These are phyloP conservation scores for Arthrinium phaeospermum DNA, from an alignment of 2,329 filamentous ascomycete species.

Conservation along the genomic window DNA sequence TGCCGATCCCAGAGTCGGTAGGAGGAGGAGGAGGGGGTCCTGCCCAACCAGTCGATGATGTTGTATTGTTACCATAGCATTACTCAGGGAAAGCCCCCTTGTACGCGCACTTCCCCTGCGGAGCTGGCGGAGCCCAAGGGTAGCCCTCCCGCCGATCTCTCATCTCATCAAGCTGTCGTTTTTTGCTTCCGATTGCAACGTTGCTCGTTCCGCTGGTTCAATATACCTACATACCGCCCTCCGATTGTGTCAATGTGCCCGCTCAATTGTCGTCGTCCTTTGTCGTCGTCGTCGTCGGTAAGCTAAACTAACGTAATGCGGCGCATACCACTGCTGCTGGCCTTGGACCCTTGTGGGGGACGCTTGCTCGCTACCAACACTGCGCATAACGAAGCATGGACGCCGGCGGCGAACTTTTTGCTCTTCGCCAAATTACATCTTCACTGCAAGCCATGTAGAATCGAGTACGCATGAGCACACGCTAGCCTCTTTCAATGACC, in stretches of 20 bases:
- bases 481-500: background rate
- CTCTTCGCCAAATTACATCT: too few species aligned
- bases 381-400: too few species aligned
- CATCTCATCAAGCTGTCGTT: background rate
- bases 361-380: too few species aligned
- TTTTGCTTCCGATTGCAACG: background rate
- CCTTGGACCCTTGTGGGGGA: too few species aligned
- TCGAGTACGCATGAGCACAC: too few species aligned
- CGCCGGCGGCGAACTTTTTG: too few species aligned
- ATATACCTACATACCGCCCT: background rate
- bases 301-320: too few species aligned
- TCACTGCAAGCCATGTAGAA: background rate
- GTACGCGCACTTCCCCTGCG: constrained; percentile 6
- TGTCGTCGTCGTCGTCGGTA: background rate
- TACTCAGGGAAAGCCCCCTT: background rate
- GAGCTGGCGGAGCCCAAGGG: constrained; percentile 1
- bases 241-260: too few species aligned
- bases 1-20: background rate
- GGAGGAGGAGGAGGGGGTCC: too few species aligned
- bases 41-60: background rate
- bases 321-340: too few species aligned
- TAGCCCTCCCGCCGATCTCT: constrained; percentile 7
- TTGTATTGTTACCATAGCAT: background rate
- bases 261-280: background rate
- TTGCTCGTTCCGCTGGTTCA: background rate